Evolutionary conservation across 2,329 filamentous ascomycete species (phyloP), one percentile per base, ranked within the genome.

Genomic region (Trichoderma sp.): DNA sequence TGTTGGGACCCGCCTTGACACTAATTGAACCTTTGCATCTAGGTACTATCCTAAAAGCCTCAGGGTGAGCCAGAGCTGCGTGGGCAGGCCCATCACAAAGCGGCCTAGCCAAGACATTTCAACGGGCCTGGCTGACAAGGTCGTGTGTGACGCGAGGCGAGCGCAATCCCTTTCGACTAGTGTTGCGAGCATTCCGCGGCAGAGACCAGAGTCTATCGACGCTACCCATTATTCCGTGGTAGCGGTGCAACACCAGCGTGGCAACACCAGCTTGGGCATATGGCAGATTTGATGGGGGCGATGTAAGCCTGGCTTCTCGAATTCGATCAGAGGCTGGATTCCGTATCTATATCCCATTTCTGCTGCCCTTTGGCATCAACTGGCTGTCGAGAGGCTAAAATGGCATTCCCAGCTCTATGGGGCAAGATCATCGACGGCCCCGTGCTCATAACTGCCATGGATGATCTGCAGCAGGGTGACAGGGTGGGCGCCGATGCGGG

Each of bases 381-480:
- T n/a, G 24, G 58, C 58, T 27, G 35, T 49, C 35, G 58, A 57
- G 52, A 68, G 10, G 35, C 43, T 29, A 27, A 55, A 49, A 8
- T 63, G 37, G 37, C 52, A 56, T 68, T 49, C 66, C 19, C 43
- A 35, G 29, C 37, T 40, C 37, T 14, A 57, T 49, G 52, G 59
- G 58, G 33, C 29, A 68, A 37, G 61, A 69, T 69, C 60, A 55
- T 53, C 68, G 47, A 59, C 27, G 68, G 43, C 68, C 68, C 60
- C 68, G 68, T 69, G 68, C 55, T 60, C 61, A 56, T 47, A 40
- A 40, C 29, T 67, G 63, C 55, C 63, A 67, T 59, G 63, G 43
- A 60, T 43, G 68, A 69, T 69, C 68, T 69, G 68, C 68, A 69
- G 62, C 61, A 65, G 61, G 68, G 68, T 69, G 68, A 56, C 61